Evolutionary conservation across 768 basidiomycete species (phyloP).

Genomic region (Chalciporus sphaerocephalus): DNA sequence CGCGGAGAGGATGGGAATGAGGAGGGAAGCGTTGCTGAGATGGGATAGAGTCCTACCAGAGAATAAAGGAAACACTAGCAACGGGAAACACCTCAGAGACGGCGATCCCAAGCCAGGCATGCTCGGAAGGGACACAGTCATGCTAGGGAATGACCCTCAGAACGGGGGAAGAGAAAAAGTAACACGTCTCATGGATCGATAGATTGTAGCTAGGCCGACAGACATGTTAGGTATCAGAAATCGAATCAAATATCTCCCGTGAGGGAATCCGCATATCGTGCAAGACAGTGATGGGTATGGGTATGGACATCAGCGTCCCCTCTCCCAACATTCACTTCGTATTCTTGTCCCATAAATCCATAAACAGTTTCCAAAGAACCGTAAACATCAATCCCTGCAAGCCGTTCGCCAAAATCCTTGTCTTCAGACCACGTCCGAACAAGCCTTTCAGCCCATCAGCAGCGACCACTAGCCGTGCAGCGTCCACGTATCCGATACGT

Average conservation of each 20-base stretch:
- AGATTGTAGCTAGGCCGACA: neutral
- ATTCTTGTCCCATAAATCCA: conserved; percentile 57
- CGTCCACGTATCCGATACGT: conserved; percentile 72
- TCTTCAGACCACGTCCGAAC: conserved; percentile 87
- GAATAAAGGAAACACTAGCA: conserved; percentile 35
- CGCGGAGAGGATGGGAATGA: conserved; percentile 60
- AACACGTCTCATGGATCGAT: conserved; percentile 9
- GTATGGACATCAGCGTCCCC: neutral
- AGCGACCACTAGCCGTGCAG: conserved; percentile 71
- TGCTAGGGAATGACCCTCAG: conserved; percentile 38
- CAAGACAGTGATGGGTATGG: neutral
- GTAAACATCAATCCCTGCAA: conserved; percentile 90
- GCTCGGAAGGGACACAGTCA: conserved; percentile 35
- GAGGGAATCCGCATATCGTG: no score
- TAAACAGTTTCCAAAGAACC: conserved; percentile 85
- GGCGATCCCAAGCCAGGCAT: conserved; percentile 22
- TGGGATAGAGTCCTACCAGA: conserved; percentile 51
- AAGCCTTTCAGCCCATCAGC: conserved; percentile 75
- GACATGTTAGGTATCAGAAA: neutral
- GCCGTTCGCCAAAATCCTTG: conserved; percentile 85
- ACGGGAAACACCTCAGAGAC: conserved; percentile 31
- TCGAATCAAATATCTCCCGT: neutral
- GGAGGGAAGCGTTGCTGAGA: conserved; percentile 45
- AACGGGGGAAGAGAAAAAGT: conserved; percentile 6
- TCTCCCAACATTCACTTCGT: conserved; percentile 7